These are phyloP conservation scores for Hyaloperonospora arabidopsidis DNA, from an alignment of 352 stramenopile genomes.

Conservation along the genomic window DNA sequence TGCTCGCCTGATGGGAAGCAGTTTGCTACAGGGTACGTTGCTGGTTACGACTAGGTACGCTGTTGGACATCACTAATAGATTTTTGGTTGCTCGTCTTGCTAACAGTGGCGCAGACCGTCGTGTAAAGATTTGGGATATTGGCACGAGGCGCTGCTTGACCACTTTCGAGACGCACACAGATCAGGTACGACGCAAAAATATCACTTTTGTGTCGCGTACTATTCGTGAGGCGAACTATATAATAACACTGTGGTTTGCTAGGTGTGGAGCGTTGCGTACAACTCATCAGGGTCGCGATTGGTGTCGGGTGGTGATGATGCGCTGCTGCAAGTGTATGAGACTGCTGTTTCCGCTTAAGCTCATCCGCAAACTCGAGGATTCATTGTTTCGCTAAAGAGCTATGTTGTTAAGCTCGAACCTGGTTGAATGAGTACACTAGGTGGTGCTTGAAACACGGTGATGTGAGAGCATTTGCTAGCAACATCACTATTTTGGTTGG, in stretches of 20 bases:
- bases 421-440: too few species aligned
- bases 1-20: slow-evolving; percentile 77
- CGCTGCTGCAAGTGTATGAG: slow-evolving; percentile 86
- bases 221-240: slow-evolving; percentile 1
- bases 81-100: slow-evolving; percentile 3
- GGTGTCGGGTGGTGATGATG: slow-evolving; percentile 86
- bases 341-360: slow-evolving; percentile 38
- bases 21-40: slow-evolving; percentile 72
- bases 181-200: slow-evolving; percentile 50
- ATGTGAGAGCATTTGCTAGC: too few species aligned
- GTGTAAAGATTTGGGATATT: slow-evolving; percentile 91
- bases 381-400: too few species aligned
- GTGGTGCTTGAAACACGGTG: too few species aligned
- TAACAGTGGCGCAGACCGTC: slow-evolving; percentile 69
- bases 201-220: neutral
- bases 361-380: too few species aligned
- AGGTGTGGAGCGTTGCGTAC: slow-evolving; percentile 89
- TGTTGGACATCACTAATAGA: neutral
- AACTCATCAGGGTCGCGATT: slow-evolving; percentile 75
- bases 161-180: slow-evolving; percentile 86
- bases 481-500: too few species aligned
- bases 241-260: slow-evolving; percentile 5
- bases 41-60: neutral
- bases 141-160: slow-evolving; percentile 80
- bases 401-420: too few species aligned